Evolutionary conservation across 352 stramenopile genomes (phyloP), one percentile per base, ranked within the genome.

Genomic region (Globisporangium takayamanum): DNA sequence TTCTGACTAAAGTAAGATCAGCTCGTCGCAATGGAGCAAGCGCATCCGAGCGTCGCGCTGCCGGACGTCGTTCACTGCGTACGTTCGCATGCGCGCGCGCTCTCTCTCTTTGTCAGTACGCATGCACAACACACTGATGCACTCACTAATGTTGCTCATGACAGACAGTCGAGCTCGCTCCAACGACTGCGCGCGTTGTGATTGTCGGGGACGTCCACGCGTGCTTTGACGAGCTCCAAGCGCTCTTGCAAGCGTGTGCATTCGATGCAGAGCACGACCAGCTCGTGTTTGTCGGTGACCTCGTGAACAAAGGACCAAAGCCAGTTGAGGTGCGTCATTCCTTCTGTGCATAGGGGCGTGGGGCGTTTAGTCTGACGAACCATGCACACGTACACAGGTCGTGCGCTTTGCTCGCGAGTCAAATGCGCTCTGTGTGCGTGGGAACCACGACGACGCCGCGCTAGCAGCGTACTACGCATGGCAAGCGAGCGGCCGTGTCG

Each of bases 181-280:
- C 18, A 28, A 28, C 59, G 10, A 62, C 54, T 44, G 67, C 62
- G 42, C 71, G 83, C 39, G 68, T 97, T 48, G 62, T 98, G 30
- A 54, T 98, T 36, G 77, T 97, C 50, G 90, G 92, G 16, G 92
- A 98, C 64, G 87, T 98, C 20, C 92, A 98, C 65, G 92, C 87
- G 33, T 98, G 92, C 67, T 83, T 87, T 26, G 74, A 89, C 36
- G 92, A 97, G 70, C 73, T 97, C 10, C 68, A 77, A 20, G 50
- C 72, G 55, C 71, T 94, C 14, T 66, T 94, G n/a, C 18, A 28
- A 5, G 66, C 61, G 28, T 80, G 73, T 46, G 20, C 55, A n/a
- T 90, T 73, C 65, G 68, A 67, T 63, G 69, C 68, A 65, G 78
- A 46, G 25, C 62, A 30, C 8, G 91, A 98, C 62, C 50, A 66